Evolutionary conservation across 768 basidiomycete species (phyloP), one percentile per base, ranked within the genome.

Genomic region (Suillus paluster): DNA sequence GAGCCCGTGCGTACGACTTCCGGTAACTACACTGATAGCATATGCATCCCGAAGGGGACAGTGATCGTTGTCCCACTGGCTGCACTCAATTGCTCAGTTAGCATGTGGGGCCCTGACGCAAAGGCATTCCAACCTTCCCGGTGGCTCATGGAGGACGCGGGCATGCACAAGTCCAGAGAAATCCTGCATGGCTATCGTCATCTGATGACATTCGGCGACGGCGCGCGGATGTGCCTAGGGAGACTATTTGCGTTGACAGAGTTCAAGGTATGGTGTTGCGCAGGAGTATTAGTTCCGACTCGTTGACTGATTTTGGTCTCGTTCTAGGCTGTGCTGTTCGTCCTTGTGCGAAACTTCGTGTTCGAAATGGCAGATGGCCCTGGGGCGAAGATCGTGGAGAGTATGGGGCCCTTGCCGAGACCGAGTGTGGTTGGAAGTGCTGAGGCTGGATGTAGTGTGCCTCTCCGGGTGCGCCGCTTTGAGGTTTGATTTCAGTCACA

Each of bases 31-130:
- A 70, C 76, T 4, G 67, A 75, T 42, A 68, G 66, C 8, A 65
- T 83, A 23, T 63, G 60, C 15, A 70, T 84, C n/a, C 61, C 81
- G 1, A 76, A 78, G 58, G 82, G 80, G 23, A 76, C 79, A 1
- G 53, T 64, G 5, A 63, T 86, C 15, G 70, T 71, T 7, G 67
- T 81, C 5, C 78, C 82, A 0, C 73, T 83, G 48, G 64, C 68
- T 21, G 67, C 66, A 52, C 73, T 85, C 34, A 84, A 86, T 67
- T 67, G 71, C 9, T 77, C 79, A 1, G 64, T 70, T 38, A 67
- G 58, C 5, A 63, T 83, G 23, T 86, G 84, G 82, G 84, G 85
- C 6, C 57, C 71, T 2, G 77, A 80, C 45, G 79, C 81, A 33
- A 76, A 73, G 39, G 68, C 71, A 23, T 83, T 83, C 68, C 71